phyloP scores from a whole-genome alignment of 345 rosid species.

The Eucalyptus victrix region DNA sequence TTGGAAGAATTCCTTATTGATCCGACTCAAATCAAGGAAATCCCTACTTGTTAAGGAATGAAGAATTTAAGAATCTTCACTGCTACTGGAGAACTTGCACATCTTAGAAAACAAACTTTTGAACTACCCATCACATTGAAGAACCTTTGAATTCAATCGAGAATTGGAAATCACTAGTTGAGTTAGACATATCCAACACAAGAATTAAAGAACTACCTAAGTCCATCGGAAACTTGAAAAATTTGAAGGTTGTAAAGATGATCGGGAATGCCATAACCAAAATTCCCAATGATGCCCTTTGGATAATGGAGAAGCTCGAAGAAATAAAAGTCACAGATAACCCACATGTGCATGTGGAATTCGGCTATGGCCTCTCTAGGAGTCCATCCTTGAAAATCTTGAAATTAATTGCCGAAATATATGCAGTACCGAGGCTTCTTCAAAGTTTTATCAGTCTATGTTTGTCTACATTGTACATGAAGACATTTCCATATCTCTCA shows the following conservation, averaged over 20 bases:
- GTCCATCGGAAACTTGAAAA: background rate
- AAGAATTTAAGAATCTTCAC: background rate
- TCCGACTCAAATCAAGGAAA: background rate
- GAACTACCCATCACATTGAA: background rate
- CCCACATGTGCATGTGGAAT: background rate
- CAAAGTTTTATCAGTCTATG: background rate
- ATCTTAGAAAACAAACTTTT: background rate
- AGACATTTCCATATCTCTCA: too few relatives aligned
- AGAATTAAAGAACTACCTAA: background rate
- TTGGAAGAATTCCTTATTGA: background rate
- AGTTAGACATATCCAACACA: background rate
- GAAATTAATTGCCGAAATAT: background rate
- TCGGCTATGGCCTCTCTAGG: rapidly evolving
- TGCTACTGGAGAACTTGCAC: background rate
- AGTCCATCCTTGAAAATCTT: background rate
- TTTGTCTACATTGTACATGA: background rate
- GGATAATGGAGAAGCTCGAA: background rate
- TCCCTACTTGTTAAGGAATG: background rate
- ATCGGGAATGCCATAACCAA: background rate
- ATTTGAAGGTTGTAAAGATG: background rate
- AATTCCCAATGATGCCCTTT: background rate
- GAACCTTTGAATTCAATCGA: background rate
- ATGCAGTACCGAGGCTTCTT: background rate
- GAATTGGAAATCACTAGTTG: background rate
- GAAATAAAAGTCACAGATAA: background rate